These are phyloP conservation scores for Aspergillus tubingensis DNA, from an alignment of 2,329 filamentous ascomycete species.

Conservation along the genomic window DNA sequence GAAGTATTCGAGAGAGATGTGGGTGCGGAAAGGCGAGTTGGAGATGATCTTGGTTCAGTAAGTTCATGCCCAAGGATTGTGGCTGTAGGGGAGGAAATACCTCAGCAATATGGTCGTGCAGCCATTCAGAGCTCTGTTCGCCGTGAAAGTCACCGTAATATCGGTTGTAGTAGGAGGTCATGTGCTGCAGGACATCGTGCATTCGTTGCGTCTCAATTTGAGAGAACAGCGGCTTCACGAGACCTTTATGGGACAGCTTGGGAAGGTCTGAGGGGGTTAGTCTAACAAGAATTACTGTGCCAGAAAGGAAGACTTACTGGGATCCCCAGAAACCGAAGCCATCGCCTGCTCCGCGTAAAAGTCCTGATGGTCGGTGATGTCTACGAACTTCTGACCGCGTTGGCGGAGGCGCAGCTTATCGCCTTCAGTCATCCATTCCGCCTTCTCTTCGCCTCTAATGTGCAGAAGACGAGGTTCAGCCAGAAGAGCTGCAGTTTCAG, in stretches of 20 bases:
- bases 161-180: constrained; percentile 9
- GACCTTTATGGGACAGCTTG: not conserved
- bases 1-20: constrained; percentile 10
- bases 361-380: not conserved
- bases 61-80: not conserved
- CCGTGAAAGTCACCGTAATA: constrained; percentile 5
- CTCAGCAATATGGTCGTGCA: not conserved
- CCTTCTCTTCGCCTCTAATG: not conserved
- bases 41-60: not conserved
- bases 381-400: constrained; percentile 2
- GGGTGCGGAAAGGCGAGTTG: constrained; percentile 3
- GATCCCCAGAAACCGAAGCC: not conserved
- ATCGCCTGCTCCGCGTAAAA: constrained; percentile 2
- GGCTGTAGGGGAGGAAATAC: not conserved
- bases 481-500: not conserved
- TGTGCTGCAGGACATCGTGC: constrained; percentile 1
- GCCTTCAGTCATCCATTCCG: constrained; percentile 8
- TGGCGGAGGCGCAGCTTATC: constrained; percentile 5
- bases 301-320: not conserved
- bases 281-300: not conserved
- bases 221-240: not conserved
- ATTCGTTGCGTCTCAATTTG: not conserved
- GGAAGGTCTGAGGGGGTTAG: not conserved
- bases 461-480: constrained; percentile 3
- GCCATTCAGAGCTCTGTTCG: constrained; percentile 6